Conservation (phyloP, 2,329 filamentous ascomycete species). For the Cytospora piceicola region DNA sequence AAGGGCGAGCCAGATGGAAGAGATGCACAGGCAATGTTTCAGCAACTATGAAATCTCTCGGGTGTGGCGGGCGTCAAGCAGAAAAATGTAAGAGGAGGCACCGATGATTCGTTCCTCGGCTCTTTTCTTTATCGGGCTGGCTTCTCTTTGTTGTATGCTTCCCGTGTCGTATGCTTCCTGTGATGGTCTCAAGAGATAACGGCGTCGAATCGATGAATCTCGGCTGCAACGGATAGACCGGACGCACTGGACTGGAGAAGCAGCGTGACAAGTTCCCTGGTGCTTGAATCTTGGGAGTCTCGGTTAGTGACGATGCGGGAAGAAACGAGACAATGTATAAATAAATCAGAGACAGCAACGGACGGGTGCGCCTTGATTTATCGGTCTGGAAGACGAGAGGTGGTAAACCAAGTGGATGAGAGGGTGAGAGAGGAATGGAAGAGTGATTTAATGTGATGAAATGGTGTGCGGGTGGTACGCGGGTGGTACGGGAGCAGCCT, state of each 20-base stretch:
- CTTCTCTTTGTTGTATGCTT: neutral
- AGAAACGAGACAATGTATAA: constrained; percentile 10
- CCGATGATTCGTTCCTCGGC: constrained; percentile 6
- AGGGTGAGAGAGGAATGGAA: constrained; percentile 26
- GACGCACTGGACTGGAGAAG: neutral
- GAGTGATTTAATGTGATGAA: constrained; percentile 11
- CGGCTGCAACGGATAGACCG: neutral
- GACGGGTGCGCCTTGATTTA: neutral
- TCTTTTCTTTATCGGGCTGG: constrained; percentile 8
- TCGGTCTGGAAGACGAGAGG: neutral
- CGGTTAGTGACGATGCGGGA: neutral
- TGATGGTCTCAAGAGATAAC: neutral
- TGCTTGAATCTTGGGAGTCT: neutral
- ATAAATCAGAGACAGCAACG: constrained; percentile 6
- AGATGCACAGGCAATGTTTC: constrained; percentile 40
- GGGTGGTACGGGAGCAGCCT: constrained; percentile 30
- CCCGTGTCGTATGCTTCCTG: neutral
- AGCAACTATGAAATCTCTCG: constrained; percentile 35
- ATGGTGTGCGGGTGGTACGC: constrained; percentile 12
- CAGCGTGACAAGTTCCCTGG: neutral
- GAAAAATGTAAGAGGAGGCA: neutral
- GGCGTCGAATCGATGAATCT: constrained; percentile 3
- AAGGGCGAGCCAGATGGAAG: constrained; percentile 25
- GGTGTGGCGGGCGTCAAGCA: constrained; percentile 10
- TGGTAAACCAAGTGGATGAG: neutral